Evolutionary conservation across 305 asterid species (phyloP).

Genomic region (Solanum hybrid): DNA sequence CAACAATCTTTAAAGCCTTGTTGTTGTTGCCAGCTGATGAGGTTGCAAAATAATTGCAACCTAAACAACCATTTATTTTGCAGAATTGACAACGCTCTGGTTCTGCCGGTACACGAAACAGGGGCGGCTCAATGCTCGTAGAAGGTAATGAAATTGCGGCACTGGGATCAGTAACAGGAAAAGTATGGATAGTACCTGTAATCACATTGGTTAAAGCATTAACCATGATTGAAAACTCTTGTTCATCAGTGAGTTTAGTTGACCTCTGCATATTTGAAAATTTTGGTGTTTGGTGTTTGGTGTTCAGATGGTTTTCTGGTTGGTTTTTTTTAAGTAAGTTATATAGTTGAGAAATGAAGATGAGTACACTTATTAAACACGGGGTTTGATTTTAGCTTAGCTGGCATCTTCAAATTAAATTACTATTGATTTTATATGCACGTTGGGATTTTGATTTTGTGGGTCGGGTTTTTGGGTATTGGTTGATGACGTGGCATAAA

Average conservation of each 20-base stretch:
- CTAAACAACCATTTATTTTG: constrained; percentile 52
- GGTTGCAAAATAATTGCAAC: constrained; percentile 47
- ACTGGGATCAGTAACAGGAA: neutral
- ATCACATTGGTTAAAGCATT: constrained; percentile 47
- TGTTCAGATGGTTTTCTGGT: neutral
- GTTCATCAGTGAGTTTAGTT: constrained; percentile 31
- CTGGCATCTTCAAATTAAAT: neutral
- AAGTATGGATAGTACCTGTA: constrained; percentile 7
- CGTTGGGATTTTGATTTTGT: neutral
- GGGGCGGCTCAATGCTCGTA: neutral
- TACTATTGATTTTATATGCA: neutral
- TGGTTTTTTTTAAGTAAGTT: neutral
- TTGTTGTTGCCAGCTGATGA: neutral
- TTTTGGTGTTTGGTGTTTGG: neutral
- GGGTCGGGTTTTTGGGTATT: neutral
- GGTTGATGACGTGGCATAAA: neutral
- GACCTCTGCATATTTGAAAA: constrained; percentile 38
- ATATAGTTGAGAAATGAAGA: neutral
- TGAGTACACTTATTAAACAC: neutral
- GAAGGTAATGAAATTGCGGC: neutral
- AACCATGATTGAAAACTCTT: constrained; percentile 58
- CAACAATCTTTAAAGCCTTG: neutral
- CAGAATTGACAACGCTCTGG: constrained; percentile 44
- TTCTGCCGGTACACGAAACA: constrained; percentile 19
- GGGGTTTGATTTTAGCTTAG: neutral